Evolutionary conservation across 1,284 basidiomycete species (phyloP).

Genomic region (Fomitiporia mediterranea): DNA sequence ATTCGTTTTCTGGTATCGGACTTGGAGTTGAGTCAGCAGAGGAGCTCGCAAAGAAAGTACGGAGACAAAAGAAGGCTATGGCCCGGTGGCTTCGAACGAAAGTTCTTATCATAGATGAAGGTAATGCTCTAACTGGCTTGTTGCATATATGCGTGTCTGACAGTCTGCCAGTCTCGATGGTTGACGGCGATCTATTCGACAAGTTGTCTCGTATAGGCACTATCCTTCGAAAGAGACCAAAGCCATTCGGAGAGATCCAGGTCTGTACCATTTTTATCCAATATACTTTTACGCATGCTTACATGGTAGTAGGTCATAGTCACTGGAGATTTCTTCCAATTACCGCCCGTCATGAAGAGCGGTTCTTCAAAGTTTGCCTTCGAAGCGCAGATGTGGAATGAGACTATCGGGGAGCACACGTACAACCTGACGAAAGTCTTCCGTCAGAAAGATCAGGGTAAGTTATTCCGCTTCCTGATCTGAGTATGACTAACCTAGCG

Average conservation of each 20-base stretch:
- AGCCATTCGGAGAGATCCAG: slow-evolving; percentile 95
- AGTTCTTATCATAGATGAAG: slow-evolving; percentile 93
- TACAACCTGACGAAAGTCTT: slow-evolving; percentile 92
- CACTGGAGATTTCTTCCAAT: slow-evolving; percentile 95
- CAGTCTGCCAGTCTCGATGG: slow-evolving; percentile 74
- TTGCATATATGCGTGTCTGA: background rate
- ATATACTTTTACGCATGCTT: too few species aligned
- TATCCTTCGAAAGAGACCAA: slow-evolving; percentile 53
- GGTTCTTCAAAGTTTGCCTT: slow-evolving; percentile 68
- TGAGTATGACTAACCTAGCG: background rate
- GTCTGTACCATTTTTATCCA: slow-evolving; percentile 36
- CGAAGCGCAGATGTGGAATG: slow-evolving; percentile 82
- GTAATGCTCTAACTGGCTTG: slow-evolving; percentile 37
- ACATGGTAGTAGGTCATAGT: slow-evolving; percentile 60
- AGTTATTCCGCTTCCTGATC: slow-evolving; percentile 10
- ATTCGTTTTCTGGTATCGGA: slow-evolving; percentile 91
- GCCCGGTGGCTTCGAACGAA: slow-evolving; percentile 71
- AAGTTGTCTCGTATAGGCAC: slow-evolving; percentile 68
- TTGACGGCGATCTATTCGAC: slow-evolving; percentile 90
- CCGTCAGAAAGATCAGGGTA: slow-evolving; percentile 51
- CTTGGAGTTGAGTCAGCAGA: slow-evolving; percentile 70
- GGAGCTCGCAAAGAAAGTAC: slow-evolving; percentile 63
- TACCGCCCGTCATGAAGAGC: slow-evolving; percentile 82
- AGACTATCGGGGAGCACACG: slow-evolving; percentile 64
- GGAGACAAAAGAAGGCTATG: slow-evolving; percentile 64